Conservation (phyloP, 192 early-diverging fungal genomes). For the Coemansia sp. region DNA sequence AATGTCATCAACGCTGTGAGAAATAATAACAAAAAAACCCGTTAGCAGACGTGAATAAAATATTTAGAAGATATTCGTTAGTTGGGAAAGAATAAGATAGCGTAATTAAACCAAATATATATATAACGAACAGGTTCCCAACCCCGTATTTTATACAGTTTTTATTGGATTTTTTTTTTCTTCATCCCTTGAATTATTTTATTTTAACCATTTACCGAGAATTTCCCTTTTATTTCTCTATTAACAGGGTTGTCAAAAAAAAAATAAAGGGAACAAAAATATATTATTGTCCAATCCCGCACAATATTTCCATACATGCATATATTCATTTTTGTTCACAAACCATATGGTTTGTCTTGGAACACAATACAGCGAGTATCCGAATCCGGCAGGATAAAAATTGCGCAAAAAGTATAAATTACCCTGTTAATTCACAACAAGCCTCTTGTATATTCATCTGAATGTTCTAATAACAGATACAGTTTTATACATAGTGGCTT, state of each 20-base stretch:
- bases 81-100: too few relatives aligned
- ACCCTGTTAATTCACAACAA: too few relatives aligned
- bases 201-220: constrained; percentile 1
- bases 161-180: too few relatives aligned
- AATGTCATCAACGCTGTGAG: neutral
- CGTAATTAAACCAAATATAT: too few relatives aligned
- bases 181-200: too few relatives aligned
- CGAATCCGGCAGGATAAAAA: too few relatives aligned
- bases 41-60: neutral
- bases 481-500: neutral
- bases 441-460: neutral
- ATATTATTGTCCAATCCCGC: too few relatives aligned
- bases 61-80: neutral
- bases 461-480: neutral
- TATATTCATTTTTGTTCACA: neutral
- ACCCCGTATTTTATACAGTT: too few relatives aligned
- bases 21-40: neutral
- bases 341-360: too few relatives aligned
- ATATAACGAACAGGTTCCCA: too few relatives aligned
- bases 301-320: neutral
- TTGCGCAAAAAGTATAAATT: too few relatives aligned
- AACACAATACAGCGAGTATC: too few relatives aligned
- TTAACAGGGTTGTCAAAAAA: neutral
- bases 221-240: neutral
- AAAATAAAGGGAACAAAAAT: neutral